A percentile compares a stretch with the other conserved stretches of the same genome.
Conservation (phyloP, 441 rosid species). For the Pelargonium fulgidum region DNA sequence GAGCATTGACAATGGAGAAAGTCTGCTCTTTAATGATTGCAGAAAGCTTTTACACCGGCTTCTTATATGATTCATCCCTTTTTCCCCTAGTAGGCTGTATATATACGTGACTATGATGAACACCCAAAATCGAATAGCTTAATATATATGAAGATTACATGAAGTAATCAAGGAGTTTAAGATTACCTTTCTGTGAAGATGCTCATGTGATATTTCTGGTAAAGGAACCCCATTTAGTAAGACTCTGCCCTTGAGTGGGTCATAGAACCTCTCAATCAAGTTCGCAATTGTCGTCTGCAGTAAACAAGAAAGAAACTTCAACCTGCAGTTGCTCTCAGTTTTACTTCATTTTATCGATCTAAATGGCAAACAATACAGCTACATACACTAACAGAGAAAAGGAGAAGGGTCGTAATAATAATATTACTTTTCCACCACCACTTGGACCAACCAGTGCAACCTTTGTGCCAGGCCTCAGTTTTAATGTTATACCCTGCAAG, state of each 20-base stretch:
- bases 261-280: constrained; percentile 86
- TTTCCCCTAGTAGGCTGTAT: too few relatives aligned
- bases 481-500: constrained; percentile 76
- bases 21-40: too few relatives aligned
- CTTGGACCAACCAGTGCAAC: constrained; percentile 97
- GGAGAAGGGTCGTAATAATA: constrained; percentile 8
- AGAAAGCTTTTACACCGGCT: too few relatives aligned
- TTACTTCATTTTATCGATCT: not conserved
- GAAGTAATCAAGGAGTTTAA: not conserved
- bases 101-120: too few relatives aligned
- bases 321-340: not conserved
- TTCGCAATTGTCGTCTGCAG: constrained; percentile 86
- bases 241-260: constrained; percentile 77
- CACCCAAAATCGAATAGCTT: too few relatives aligned
- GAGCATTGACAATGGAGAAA: too few relatives aligned
- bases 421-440: constrained; percentile 88
- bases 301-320: constrained; percentile 1
- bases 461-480: constrained; percentile 72
- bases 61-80: too few relatives aligned
- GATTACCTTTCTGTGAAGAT: constrained; percentile 69
- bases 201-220: constrained; percentile 69
- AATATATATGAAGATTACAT: not conserved
- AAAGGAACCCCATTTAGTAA: constrained; percentile 74
- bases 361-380: not conserved
- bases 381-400: constrained; percentile 4